phyloP scores from a whole-genome alignment of 768 basidiomycete species.

The Pleurotus tuoliensis region DNA sequence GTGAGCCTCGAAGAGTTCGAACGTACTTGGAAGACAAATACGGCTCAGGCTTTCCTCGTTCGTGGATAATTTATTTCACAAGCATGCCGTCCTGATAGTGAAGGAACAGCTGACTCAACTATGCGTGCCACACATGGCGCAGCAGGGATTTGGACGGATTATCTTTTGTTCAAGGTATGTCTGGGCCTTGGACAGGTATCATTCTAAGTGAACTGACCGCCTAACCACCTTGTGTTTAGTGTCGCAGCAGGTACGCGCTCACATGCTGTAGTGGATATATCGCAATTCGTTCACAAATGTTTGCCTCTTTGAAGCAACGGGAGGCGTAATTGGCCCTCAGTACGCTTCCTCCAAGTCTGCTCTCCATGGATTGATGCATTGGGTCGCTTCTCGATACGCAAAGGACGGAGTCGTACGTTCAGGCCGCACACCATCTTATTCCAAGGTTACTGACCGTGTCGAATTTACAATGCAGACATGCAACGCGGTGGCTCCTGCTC shows the following conservation, averaged over 20 bases:
- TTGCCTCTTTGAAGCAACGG: conserved; percentile 27
- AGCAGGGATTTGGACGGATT: conserved; percentile 44
- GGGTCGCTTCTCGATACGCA: conserved; percentile 47
- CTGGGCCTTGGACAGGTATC: neutral
- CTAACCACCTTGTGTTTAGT: conserved; percentile 16
- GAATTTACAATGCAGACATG: conserved; percentile 32
- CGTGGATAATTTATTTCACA: conserved; percentile 7
- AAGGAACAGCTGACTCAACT: conserved; percentile 41
- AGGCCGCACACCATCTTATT: neutral
- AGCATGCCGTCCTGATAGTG: neutral
- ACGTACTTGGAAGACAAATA: conserved; percentile 43
- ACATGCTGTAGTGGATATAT: neutral
- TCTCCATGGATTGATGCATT: conserved; percentile 50
- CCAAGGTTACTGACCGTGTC: neutral
- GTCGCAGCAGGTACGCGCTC: conserved; percentile 38
- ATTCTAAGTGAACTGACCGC: neutral
- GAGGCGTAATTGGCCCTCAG: conserved; percentile 53
- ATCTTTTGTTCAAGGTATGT: conserved; percentile 48
- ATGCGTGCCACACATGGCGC: conserved; percentile 46
- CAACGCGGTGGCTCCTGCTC: conserved; percentile 50
- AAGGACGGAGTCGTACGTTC: conserved; percentile 44
- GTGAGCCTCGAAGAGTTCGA: conserved; percentile 42
- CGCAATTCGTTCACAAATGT: neutral
- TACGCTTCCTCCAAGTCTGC: conserved; percentile 56
- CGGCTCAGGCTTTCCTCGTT: conserved; percentile 44